Base-by-base conservation (phyloP, 73 alveolate species). In the Halteria grandinella region DNA sequence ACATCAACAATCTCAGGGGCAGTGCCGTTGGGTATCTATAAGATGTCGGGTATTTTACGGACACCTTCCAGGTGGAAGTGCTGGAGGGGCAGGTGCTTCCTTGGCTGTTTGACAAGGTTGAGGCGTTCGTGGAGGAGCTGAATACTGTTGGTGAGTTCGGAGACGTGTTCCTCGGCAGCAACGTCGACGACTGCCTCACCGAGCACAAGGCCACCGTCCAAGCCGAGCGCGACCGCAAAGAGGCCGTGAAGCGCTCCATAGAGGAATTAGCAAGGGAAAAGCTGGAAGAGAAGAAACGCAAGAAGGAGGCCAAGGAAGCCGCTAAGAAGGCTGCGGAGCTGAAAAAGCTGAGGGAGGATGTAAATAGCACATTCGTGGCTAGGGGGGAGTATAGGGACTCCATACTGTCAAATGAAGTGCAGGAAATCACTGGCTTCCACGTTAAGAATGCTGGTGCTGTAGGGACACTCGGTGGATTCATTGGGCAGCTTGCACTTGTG, bases 81-180 rank as follows among this genome's bases (percentile, higher is more conserved):
- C 37, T 84, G 1, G 75, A 84, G 17, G 58, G 75, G 39, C 63
- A 84, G 24, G 81, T 74, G 20, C 40, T 75, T 43, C 93, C 93
- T 0, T 84, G 93, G 93, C 10, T 84, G 50, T 43, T 28, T 4
- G 55, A 63, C 31, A 24, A 58, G 25, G 75, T 49, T 0, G 58
- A 53, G 49, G 66, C 59, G 21, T 84, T 63, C 60, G 48, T 84
- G 17, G 23, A 49, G 11, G 74, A 59, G 6, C 12, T 49, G 32
- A 59, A 70, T 1, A 17, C 10, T 8, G 10, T 1, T 1, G 57
- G 32, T 2, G 14, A 14, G 21, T 29, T 49, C 58, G 58, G 45
- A 17, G 88, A 74, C 8, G 73, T 41, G 18, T 21, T 75, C 41
- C 37, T 84, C 11, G 53, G 20, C 17, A 11, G 20, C 50, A 40